Evolutionary conservation across 495 filamentous ascomycete genomes (phyloP).

Genomic region (Acidiella bohemica): DNA sequence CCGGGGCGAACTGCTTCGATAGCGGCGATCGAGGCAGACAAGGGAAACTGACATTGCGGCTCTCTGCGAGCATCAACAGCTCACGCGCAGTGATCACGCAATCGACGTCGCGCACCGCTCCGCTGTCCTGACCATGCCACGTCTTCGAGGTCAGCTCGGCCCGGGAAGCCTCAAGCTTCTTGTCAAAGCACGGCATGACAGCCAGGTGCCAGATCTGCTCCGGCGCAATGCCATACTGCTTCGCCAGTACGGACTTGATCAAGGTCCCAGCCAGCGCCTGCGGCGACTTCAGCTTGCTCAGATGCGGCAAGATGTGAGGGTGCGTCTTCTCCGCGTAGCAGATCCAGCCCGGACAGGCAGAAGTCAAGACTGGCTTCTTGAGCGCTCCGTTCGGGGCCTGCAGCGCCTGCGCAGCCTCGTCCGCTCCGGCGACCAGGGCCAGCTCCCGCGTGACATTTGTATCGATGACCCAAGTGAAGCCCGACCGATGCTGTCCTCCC

Average conservation of each 20-base stretch:
- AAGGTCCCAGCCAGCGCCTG: constrained; percentile 85
- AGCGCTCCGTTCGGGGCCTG: constrained; percentile 27
- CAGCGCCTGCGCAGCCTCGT: constrained; percentile 42
- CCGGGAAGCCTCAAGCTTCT: constrained; percentile 91
- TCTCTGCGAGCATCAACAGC: constrained; percentile 72
- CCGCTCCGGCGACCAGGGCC: constrained; percentile 63
- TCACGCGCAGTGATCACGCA: constrained; percentile 95
- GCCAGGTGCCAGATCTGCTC: constrained; percentile 85
- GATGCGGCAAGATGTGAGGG: constrained; percentile 77
- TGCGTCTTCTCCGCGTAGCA: constrained; percentile 98
- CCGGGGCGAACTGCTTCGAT: constrained; percentile 22
- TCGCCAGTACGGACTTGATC: constrained; percentile 69
- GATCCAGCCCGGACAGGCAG: constrained; percentile 93
- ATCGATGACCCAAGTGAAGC: constrained; percentile 78
- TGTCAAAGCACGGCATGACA: constrained; percentile 98
- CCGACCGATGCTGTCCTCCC: constrained; percentile 56
- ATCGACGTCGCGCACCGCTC: constrained; percentile 73
- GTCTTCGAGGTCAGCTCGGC: constrained; percentile 74
- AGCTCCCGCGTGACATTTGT: constrained; percentile 69
- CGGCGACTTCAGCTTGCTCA: constrained; percentile 83
- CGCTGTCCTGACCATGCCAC: constrained; percentile 41
- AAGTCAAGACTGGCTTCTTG: constrained; percentile 67
- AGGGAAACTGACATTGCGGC: constrained; percentile 60
- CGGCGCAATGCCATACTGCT: constrained; percentile 52
- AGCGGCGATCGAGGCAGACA: constrained; percentile 46